Evolutionary conservation across 1,284 basidiomycete genomes (phyloP).

Genomic region (Moesziomyces globuligerus): DNA sequence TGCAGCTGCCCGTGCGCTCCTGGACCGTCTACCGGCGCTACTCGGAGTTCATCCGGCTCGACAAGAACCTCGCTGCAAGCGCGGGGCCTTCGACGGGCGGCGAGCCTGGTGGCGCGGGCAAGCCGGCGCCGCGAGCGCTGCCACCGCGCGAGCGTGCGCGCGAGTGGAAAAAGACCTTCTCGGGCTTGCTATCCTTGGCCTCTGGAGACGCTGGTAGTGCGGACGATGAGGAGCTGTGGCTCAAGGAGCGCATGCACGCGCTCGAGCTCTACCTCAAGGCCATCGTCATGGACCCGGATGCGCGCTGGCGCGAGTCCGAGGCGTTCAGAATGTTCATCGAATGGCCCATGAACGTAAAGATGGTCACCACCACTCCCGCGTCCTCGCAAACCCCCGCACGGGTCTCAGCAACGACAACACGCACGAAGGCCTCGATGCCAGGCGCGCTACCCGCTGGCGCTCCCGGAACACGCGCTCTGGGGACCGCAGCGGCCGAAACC

Average conservation of each 20-base stretch:
- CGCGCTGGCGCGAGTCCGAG: slow-evolving; percentile 80
- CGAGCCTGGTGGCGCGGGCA: slow-evolving; percentile 29
- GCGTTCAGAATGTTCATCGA: slow-evolving; percentile 89
- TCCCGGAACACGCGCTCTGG: slow-evolving; percentile 15
- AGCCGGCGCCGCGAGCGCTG: slow-evolving; percentile 77
- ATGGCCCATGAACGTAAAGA: slow-evolving; percentile 72
- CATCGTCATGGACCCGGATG: slow-evolving; percentile 81
- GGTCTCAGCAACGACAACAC: slow-evolving; percentile 1
- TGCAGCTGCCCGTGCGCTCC: slow-evolving; percentile 77
- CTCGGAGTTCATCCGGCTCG: slow-evolving; percentile 88
- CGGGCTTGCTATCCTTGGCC: slow-evolving; percentile 30
- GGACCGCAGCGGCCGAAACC: slow-evolving; percentile 11
- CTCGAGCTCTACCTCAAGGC: slow-evolving; percentile 88
- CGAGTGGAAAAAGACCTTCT: slow-evolving; percentile 57
- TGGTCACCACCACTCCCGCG: slow-evolving; percentile 15
- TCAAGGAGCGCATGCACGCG: slow-evolving; percentile 78
- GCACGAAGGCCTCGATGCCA: slow-evolving; percentile 12
- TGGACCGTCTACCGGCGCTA: slow-evolving; percentile 94
- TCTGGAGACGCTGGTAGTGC: slow-evolving; percentile 14
- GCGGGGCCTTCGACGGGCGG: slow-evolving; percentile 11
- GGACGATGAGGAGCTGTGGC: slow-evolving; percentile 68
- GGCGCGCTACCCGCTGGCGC: slow-evolving; percentile 27
- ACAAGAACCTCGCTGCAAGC: slow-evolving; percentile 81
- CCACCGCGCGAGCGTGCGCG: slow-evolving; percentile 82
- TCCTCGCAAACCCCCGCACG: slow-evolving; percentile 1